Conservation (phyloP, 805 yeast genomes). For the Candida arabinofermentans region DNA sequence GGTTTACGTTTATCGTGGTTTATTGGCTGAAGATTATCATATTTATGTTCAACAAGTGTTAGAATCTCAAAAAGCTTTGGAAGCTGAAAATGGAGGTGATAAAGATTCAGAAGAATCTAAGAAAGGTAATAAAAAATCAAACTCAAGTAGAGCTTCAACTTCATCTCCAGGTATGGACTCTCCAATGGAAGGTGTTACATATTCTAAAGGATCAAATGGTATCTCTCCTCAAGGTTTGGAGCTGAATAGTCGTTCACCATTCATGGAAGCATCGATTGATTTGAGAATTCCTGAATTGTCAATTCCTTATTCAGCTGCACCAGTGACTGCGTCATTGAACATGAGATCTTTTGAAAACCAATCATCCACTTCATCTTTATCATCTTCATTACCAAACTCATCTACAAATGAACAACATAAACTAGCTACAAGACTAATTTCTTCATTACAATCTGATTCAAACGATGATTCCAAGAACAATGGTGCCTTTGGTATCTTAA, state of each 20-base stretch:
- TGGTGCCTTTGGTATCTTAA: constrained; percentile 1
- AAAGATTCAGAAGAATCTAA: constrained; percentile 26
- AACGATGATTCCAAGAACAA: not conserved
- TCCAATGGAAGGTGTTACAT: constrained; percentile 11
- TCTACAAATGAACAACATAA: not conserved
- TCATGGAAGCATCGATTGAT: constrained; percentile 29
- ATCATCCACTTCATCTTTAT: not conserved
- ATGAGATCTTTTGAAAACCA: constrained; percentile 1
- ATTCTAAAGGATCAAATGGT: constrained; percentile 13
- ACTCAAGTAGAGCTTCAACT: constrained; percentile 12
- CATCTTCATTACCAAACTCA: not conserved
- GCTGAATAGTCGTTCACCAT: constrained; percentile 25
- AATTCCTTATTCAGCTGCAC: constrained; percentile 73
- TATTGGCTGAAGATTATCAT: constrained; percentile 70
- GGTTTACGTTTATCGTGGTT: constrained; percentile 83
- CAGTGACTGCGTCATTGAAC: constrained; percentile 60
- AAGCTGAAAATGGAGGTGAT: constrained; percentile 38
- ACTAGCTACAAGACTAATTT: not conserved
- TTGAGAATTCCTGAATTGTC: constrained; percentile 35
- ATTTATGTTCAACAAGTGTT: constrained; percentile 64
- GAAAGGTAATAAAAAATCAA: constrained; percentile 15
- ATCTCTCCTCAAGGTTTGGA: constrained; percentile 29
- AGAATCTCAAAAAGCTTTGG: constrained; percentile 42
- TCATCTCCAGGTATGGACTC: constrained; percentile 12
- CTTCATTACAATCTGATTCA: not conserved